Percentiles rank a stretch among this genome's conserved stretches.
Evolutionary conservation across 495 filamentous ascomycete species (phyloP).

Genomic region (Parathielavia hyrcaniae): DNA sequence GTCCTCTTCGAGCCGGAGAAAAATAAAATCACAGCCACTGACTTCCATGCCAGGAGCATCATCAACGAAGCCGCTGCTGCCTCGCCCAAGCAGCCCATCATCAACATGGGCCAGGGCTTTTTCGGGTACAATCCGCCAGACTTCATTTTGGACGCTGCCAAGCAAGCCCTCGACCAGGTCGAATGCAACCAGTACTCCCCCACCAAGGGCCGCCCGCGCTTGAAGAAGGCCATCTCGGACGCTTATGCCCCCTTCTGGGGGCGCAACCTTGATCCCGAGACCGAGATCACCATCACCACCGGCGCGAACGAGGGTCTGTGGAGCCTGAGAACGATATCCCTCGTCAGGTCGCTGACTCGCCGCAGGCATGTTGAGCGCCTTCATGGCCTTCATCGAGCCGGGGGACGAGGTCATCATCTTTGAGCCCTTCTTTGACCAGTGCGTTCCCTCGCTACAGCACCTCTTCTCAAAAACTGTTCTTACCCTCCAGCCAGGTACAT

Average conservation of each 20-base stretch:
- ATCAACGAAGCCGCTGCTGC: conserved; percentile 84
- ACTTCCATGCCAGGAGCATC: conserved; percentile 59
- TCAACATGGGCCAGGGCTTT: conserved; percentile 97
- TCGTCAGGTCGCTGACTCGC: conserved; percentile 11
- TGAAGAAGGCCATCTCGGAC: conserved; percentile 85
- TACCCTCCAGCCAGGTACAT: conserved; percentile 59
- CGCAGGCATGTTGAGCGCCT: conserved; percentile 78
- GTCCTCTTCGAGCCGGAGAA: not conserved
- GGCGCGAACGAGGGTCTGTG: conserved; percentile 83
- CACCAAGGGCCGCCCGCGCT: conserved; percentile 80
- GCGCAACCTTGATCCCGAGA: conserved; percentile 72
- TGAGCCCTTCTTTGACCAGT: conserved; percentile 98
- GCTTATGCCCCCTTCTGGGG: conserved; percentile 85
- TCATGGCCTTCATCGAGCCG: conserved; percentile 93
- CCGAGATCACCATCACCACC: conserved; percentile 89
- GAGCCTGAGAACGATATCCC: not conserved
- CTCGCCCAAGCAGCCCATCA: conserved; percentile 82
- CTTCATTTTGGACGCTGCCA: conserved; percentile 88
- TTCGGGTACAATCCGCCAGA: conserved; percentile 94
- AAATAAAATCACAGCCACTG: not conserved
- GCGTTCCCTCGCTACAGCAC: conserved; percentile 26
- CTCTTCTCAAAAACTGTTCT: not conserved
- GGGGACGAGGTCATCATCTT: conserved; percentile 97
- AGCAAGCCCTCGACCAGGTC: conserved; percentile 79
- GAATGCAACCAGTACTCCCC: conserved; percentile 99